Conservation (phyloP, 495 filamentous ascomycete species). For the Cetradonia linearis region DNA sequence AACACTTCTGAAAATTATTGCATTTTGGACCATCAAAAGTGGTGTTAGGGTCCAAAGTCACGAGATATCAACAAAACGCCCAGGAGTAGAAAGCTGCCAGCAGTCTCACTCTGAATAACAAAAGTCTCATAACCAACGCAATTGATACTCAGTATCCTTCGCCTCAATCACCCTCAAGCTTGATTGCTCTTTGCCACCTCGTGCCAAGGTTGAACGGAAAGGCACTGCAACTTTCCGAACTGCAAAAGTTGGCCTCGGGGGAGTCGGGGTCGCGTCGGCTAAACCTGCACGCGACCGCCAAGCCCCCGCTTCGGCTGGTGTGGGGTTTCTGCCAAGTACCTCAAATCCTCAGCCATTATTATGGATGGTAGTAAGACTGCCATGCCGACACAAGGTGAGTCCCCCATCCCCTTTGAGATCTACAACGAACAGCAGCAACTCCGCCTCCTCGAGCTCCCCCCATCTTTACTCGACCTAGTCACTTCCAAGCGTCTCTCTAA, state of each 20-base stretch:
- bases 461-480: slow-evolving; percentile 58
- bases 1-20: too few relatives aligned
- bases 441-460: slow-evolving; percentile 71
- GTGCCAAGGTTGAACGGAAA: neutral
- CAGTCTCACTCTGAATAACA: slow-evolving; percentile 7
- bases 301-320: neutral
- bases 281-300: slow-evolving; percentile 3
- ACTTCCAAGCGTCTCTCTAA: slow-evolving; percentile 48
- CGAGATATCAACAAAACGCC: slow-evolving; percentile 10
- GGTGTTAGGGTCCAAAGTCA: neutral
- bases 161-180: too few relatives aligned
- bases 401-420: slow-evolving; percentile 54
- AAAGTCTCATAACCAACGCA: neutral
- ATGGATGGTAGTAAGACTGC: too few relatives aligned
- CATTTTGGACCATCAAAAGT: too few relatives aligned
- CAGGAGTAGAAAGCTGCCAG: slow-evolving; percentile 11
- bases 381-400: slow-evolving; percentile 39
- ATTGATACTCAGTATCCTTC: neutral
- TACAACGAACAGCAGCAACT: slow-evolving; percentile 50
- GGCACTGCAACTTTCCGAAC: neutral
- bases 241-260: neutral
- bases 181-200: neutral
- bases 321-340: too few relatives aligned
- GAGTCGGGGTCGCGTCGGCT: slow-evolving; percentile 7
- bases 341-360: neutral